Evolutionary conservation across 305 asterid genomes (phyloP).

Genomic region (Striga hermonthica): DNA sequence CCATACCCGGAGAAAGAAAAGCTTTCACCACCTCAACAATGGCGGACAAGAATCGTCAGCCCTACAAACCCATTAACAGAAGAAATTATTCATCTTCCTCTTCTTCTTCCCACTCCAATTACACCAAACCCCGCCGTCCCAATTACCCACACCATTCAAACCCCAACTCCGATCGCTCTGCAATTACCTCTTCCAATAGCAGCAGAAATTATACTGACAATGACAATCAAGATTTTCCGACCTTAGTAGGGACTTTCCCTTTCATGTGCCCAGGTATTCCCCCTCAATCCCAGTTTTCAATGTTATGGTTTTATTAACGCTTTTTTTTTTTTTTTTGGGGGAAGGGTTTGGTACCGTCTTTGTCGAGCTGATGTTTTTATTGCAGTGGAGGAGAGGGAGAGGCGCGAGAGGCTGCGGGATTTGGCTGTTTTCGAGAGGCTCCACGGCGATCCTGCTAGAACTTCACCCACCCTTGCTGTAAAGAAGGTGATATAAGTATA

Average conservation of each 20-base stretch:
- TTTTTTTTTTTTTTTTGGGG: slow-evolving; percentile 1
- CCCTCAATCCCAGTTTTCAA: not conserved
- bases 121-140: slow-evolving; percentile 25
- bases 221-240: slow-evolving; percentile 35
- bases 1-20: too few species aligned
- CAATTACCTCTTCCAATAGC: slow-evolving; percentile 11
- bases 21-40: slow-evolving; percentile 28
- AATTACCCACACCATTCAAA: slow-evolving; percentile 29
- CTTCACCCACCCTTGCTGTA: slow-evolving; percentile 76
- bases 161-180: slow-evolving; percentile 27
- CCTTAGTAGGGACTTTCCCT: slow-evolving; percentile 68
- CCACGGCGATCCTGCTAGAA: slow-evolving; percentile 66
- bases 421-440: slow-evolving; percentile 92
- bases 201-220: slow-evolving; percentile 28
- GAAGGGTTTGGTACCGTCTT: slow-evolving; percentile 19
- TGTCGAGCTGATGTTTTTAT: slow-evolving; percentile 22
- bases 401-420: slow-evolving; percentile 90
- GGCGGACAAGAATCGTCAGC: slow-evolving; percentile 39
- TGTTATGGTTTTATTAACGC: too few species aligned
- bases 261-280: slow-evolving; percentile 81
- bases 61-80: slow-evolving; percentile 29
- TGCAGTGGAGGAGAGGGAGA: slow-evolving; percentile 73
- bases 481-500: slow-evolving; percentile 57
- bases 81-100: slow-evolving; percentile 31
- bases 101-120: slow-evolving; percentile 33